phyloP scores from a whole-genome alignment of 2,329 filamentous ascomycete genomes.

The Colletotrichum sp. region DNA sequence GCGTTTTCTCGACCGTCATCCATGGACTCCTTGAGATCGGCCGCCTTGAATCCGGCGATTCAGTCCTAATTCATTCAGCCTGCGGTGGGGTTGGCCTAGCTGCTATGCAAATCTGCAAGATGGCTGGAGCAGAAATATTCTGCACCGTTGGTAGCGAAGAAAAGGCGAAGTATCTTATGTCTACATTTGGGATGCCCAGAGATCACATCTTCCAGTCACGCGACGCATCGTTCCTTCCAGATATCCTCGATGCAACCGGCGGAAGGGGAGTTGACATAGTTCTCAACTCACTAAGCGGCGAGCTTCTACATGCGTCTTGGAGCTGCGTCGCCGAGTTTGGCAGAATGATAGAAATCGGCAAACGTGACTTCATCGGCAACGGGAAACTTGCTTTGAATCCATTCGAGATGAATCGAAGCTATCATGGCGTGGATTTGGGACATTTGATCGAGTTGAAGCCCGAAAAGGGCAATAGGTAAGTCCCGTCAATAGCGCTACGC shows the following conservation, averaged over 20 bases:
- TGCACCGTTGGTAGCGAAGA: constrained; percentile 34
- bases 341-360: constrained; percentile 46
- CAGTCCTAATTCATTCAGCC: constrained; percentile 32
- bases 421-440: constrained; percentile 21
- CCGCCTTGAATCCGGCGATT: constrained; percentile 26
- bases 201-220: constrained; percentile 34
- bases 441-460: constrained; percentile 10
- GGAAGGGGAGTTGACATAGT: constrained; percentile 33
- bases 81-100: constrained; percentile 31
- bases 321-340: constrained; percentile 44
- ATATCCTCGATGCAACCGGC: constrained; percentile 25
- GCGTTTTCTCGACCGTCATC: constrained; percentile 37
- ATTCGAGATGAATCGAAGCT: constrained; percentile 29
- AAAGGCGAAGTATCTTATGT: constrained; percentile 32
- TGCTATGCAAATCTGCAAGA: constrained; percentile 29
- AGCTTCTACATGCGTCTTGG: constrained; percentile 42
- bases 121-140: constrained; percentile 37
- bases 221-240: constrained; percentile 30
- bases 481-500: neutral
- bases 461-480: neutral
- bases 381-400: constrained; percentile 43
- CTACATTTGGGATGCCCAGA: constrained; percentile 29
- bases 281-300: constrained; percentile 41
- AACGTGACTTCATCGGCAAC: constrained; percentile 41
- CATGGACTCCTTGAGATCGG: constrained; percentile 34